Base-by-base conservation (phyloP, 768 basidiomycete genomes). In the Psilocybe sp. region DNA sequence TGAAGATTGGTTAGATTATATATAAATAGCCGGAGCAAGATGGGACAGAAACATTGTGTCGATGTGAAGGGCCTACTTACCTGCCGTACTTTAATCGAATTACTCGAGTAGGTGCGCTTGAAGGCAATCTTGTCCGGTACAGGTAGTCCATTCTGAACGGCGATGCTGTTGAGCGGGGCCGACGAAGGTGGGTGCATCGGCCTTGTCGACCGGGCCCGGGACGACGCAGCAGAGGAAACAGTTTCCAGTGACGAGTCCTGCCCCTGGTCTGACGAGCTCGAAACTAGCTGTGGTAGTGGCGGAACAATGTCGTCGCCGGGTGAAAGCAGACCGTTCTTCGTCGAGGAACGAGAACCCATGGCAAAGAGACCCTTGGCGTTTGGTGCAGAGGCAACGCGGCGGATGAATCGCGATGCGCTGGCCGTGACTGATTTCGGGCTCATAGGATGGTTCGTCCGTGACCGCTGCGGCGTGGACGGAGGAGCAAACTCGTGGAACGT, bases 301-400 rank as follows among this genome's bases (percentile, higher is more conserved):
- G 82, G 84, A 31, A 84, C 67, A 20, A 72, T 59, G 41, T 85
- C 81, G 23, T 28, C 23, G 8, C 78, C 79, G 3, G 90, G 89
- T 12, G 92, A 83, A 36, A 92, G 74, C 38, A 92, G 69, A 12
- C 89, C 89, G 60, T 91, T 90, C 72, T 81, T 87, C 23, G 84
- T 86, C 1, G 81, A 74, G 15, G 80, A 79, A 19, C 83, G 79
- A 38, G 82, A 75, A 48, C 79, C 70, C 40, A 82, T 70, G 35
- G 76, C 73, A 66, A 98, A 93, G 28, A 99, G 76, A 23, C 87
- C 89, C 65, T 98, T 98, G 32, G 94, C 88, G 63, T 98, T 99
- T 2, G 96, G 96, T 2, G 97, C 95, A 8, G 93, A 97, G 3
- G 95, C 93, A 41, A 98, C 96, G 43, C 96, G 85, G 46, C 96